Base-by-base conservation (phyloP, 2,329 filamentous ascomycete species). In the Xylariaceae sp. region DNA sequence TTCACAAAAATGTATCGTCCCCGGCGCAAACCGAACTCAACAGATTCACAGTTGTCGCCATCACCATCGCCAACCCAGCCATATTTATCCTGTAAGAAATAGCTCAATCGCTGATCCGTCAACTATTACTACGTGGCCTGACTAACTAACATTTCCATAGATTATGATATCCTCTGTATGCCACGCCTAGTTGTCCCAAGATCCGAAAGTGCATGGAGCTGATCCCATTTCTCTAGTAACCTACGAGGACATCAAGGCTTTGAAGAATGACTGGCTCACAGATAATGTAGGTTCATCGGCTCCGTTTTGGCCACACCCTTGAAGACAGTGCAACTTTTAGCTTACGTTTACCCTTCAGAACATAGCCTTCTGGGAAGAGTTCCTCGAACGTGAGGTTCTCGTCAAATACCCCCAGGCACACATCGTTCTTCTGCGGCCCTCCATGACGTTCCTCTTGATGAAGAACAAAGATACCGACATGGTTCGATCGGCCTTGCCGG, bases 301-400 rank as follows among this genome's bases (percentile, higher is more conserved):
- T 34, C 9, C 12, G 9, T n/a, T 14, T 21, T 24, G 7, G 21
- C 23, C 23, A 27, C 18, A 16, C 16, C 26, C n/a, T 11, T 9
- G n/a, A 13, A 41, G 24, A 24, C 5, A 21, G 14, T 3, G 13
- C 34, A 23, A 24, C 38, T 15, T 23, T 54, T 59, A 48, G 59
- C 47, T 18, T 51, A 54, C 44, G 37, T 38, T 34, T 4, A 16
- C 17, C n/a, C 35, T 11, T 31, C 52, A 90, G 85, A 89, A 88
- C 53, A 97, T 98, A 51, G 83, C 88, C 35, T 97, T 98, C 61
- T 98, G 92, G 90, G 86, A 97, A 74, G 90, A 97, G 74, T 94
- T 80, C 53, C 80, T 98, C 50, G 92, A 98, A 64, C 86, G 81
- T 46, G 90, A 97, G 68, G 81, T 88, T 45, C 81, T 98, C 18